Evolutionary conservation across 345 rosid genomes (phyloP).

Genomic region (Lepidium sativum): DNA sequence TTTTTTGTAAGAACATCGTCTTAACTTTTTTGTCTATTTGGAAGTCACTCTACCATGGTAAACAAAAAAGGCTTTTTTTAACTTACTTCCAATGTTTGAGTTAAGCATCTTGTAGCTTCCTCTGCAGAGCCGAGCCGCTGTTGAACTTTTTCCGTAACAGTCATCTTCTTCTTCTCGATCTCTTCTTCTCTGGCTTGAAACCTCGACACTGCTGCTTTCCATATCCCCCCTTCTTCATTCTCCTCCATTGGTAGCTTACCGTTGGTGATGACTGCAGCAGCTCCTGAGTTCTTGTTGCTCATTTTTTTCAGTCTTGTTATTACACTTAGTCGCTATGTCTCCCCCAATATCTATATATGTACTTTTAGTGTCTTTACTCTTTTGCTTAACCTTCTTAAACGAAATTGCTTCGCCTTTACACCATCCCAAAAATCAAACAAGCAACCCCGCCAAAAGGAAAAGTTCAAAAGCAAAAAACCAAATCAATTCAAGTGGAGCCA

Average conservation of each 20-base stretch:
- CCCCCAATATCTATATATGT: conserved; percentile 8
- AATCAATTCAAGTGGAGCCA: conserved; percentile 5
- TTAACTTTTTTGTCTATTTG: not conserved
- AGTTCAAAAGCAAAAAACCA: not conserved
- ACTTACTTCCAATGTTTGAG: conserved; percentile 69
- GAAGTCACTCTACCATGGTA: not conserved
- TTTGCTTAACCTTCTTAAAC: conserved; percentile 20
- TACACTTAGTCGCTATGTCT: conserved; percentile 2
- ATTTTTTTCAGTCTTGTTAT: not conserved
- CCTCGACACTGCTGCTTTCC: conserved; percentile 42
- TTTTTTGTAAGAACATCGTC: not conserved
- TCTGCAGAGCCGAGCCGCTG: conserved; percentile 61
- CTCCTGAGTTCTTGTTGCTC: conserved; percentile 25
- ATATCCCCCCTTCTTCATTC: conserved; percentile 44
- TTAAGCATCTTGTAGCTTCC: conserved; percentile 62
- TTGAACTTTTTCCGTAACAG: conserved; percentile 60
- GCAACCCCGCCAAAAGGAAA: conserved; percentile 31
- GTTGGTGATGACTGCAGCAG: conserved; percentile 12
- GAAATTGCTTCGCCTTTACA: conserved; percentile 25
- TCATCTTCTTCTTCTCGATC: conserved; percentile 68
- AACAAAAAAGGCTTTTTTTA: not conserved
- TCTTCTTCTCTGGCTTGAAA: conserved; percentile 74
- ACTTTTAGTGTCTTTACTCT: not conserved
- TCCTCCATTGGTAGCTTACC: conserved; percentile 44
- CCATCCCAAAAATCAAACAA: conserved; percentile 27